Conservation (phyloP, 2,329 filamentous ascomycete genomes). For the Bipolaris zeicola region DNA sequence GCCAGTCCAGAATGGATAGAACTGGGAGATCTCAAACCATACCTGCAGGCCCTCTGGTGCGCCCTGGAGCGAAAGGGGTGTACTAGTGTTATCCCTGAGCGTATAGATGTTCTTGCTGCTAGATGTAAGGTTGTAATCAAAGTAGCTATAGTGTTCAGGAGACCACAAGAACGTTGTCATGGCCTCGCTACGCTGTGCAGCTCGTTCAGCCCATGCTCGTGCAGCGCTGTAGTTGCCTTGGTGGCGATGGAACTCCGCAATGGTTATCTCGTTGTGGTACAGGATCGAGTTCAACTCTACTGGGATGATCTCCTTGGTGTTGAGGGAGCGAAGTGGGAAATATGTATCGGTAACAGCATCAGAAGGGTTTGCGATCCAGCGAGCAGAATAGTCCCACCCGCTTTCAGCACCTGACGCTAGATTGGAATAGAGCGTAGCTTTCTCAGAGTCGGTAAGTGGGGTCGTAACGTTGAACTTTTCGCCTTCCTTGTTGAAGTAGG, state of each 20-base stretch:
- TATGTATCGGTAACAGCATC: conserved; percentile 66
- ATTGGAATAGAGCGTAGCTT: conserved; percentile 63
- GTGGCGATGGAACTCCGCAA: conserved; percentile 60
- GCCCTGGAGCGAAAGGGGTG: conserved; percentile 42
- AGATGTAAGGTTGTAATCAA: conserved; percentile 71
- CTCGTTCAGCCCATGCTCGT: conserved; percentile 56
- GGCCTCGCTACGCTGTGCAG: conserved; percentile 61
- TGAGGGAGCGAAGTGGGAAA: conserved; percentile 69
- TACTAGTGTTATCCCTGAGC: conserved; percentile 51
- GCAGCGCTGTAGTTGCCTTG: conserved; percentile 60
- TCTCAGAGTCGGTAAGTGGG: conserved; percentile 59
- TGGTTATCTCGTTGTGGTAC: conserved; percentile 67
- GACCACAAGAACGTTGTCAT: conserved; percentile 71
- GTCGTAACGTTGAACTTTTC: conserved; percentile 62
- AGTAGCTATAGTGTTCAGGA: conserved; percentile 65
- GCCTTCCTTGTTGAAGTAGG: conserved; percentile 65
- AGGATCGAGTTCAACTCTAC: conserved; percentile 73
- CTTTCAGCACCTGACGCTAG: conserved; percentile 69
- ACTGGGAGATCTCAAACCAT: conserved; percentile 63
- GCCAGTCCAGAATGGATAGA: conserved; percentile 73
- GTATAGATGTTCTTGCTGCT: conserved; percentile 61
- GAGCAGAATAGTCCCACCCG: conserved; percentile 67
- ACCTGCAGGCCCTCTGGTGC: conserved; percentile 64
- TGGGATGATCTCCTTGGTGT: conserved; percentile 63
- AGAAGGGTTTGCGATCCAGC: conserved; percentile 63